Evolutionary conservation across 2,329 filamentous ascomycete genomes (phyloP), one percentile per base, ranked within the genome.

Genomic region (Claviceps quebecensis): DNA sequence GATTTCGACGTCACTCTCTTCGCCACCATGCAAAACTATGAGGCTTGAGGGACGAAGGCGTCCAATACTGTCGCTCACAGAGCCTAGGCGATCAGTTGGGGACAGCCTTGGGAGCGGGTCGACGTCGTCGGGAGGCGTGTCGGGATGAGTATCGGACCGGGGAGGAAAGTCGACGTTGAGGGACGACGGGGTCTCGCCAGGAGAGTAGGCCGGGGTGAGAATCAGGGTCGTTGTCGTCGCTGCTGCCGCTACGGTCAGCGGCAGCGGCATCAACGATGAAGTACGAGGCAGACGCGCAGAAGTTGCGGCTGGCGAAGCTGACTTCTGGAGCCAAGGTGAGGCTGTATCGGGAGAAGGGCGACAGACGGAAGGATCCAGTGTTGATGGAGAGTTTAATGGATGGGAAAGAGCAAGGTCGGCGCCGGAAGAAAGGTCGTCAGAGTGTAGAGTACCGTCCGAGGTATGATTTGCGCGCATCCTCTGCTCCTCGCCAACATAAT

Each of bases 221-320:
- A 49, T 38, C 17, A 53, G n/a, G 26, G 49, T n/a, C 40, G 52
- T 54, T 43, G 50, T 55, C 49, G 54, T 56, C 46, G 52, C 53
- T 53, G 54, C 52, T 45, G 51, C 53, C 50, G 53, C 53, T 23
- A 48, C 45, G 40, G 45, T 26, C n/a, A 49, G 62, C 56, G 65
- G 62, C 38, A 69, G 64, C 44, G 70, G 68, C n/a, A 72, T 61
- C 50, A 74, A 63, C 45, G 72, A 73, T 36, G 71, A 72, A 26
- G 65, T 68, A 55, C 70, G 68, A 47, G 70, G 69, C 43, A 67
- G 65, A 44, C 65, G 66, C 47, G 62, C 53, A 17, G 62, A 60
- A 41, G 65, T 52, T 45, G 60, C 60, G 43, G 58, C 60, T 53
- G 63, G 59, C 56, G 61, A 58, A 53, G 62, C 56, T 43, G 57